Conservation (phyloP, 345 rosid genomes). For the Melaleuca alternifolia region DNA sequence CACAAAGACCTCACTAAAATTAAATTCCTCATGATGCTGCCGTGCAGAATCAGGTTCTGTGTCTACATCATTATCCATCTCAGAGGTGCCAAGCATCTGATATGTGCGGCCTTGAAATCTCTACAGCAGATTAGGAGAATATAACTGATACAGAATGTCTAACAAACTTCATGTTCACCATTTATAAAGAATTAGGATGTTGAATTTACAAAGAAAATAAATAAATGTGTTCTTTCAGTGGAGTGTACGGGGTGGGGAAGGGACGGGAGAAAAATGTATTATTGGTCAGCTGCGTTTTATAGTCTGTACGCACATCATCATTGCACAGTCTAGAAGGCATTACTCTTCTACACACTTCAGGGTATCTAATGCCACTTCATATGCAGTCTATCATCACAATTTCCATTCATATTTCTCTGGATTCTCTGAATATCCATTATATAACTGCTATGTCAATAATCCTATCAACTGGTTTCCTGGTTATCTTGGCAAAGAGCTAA, state of each 20-base stretch:
- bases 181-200: not conserved
- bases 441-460: not conserved
- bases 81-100: conserved; percentile 78
- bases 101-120: conserved; percentile 93
- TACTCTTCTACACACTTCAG: not conserved
- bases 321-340: not conserved
- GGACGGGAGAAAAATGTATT: not conserved
- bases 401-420: not conserved
- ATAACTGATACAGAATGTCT: not conserved
- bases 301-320: not conserved
- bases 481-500: not conserved
- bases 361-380: not conserved
- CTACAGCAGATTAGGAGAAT: conserved; percentile 16
- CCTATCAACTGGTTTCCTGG: not conserved
- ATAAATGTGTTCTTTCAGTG: not conserved
- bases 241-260: not conserved
- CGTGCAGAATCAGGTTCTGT: conserved; percentile 70
- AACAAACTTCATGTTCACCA: not conserved
- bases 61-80: conserved; percentile 50
- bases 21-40: conserved; percentile 73
- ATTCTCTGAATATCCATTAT: not conserved
- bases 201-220: not conserved
- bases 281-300: not conserved
- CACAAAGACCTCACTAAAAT: conserved; percentile 96
- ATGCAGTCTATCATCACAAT: not conserved